These are phyloP conservation scores for Stagonosporopsis chrysanthemi DNA, from an alignment of 2,329 filamentous ascomycete genomes.

Conservation along the genomic window DNA sequence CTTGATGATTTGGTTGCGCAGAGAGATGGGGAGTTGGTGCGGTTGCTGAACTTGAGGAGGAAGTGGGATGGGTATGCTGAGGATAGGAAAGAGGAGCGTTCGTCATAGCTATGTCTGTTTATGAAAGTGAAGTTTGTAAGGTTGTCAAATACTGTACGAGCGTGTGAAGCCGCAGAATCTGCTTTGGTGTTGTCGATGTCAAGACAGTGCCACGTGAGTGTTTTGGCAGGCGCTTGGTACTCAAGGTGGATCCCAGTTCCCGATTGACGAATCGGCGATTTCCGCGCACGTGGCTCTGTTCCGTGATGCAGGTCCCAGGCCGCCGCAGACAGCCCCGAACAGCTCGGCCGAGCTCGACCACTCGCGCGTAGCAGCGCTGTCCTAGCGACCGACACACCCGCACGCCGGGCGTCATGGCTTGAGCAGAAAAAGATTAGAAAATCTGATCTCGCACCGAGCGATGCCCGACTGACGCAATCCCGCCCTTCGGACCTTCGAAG, in stretches of 20 bases:
- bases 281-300: slow-evolving; percentile 9
- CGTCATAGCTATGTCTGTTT: slow-evolving; percentile 36
- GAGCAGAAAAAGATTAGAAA: neutral
- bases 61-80: slow-evolving; percentile 24
- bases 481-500: too few species aligned
- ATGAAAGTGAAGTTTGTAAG: neutral
- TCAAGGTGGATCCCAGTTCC: too few species aligned
- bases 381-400: neutral
- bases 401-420: neutral
- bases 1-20: slow-evolving; percentile 21
- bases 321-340: too few species aligned
- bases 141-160: too few species aligned
- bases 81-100: slow-evolving; percentile 46
- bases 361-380: neutral
- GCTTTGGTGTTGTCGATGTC: too few species aligned
- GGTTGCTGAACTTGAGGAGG: slow-evolving; percentile 21
- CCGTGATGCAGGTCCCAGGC: too few species aligned
- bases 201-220: too few species aligned
- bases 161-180: too few species aligned
- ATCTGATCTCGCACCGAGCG: neutral
- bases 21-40: slow-evolving; percentile 27
- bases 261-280: slow-evolving; percentile 35
- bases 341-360: slow-evolving; percentile 8
- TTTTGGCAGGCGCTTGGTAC: too few species aligned
- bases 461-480: slow-evolving; percentile 5